Percentiles rank a stretch among this genome's conserved stretches.
Evolutionary conservation across 2,329 filamentous ascomycete species (phyloP).

Genomic region (Colletotrichum sp.): DNA sequence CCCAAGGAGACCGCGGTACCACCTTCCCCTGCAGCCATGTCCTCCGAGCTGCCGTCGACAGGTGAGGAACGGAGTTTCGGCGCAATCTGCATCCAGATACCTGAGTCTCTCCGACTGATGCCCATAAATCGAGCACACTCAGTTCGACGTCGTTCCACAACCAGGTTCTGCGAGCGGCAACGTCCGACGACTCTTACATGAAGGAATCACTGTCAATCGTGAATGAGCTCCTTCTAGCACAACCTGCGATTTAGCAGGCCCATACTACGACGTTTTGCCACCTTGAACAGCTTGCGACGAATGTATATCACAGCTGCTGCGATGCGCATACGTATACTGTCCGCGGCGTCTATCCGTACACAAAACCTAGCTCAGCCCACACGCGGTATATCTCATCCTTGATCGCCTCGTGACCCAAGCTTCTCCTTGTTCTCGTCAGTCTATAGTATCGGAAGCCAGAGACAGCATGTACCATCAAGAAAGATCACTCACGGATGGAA

Average conservation of each 20-base stretch:
- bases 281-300: background rate
- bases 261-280: background rate
- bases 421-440: slow-evolving; percentile 13
- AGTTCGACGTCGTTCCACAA: background rate
- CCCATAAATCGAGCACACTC: background rate
- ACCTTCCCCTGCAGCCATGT: background rate
- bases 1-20: background rate
- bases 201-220: background rate
- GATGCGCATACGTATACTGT: background rate
- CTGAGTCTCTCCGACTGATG: background rate
- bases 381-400: slow-evolving; percentile 22
- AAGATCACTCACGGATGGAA: slow-evolving; percentile 43
- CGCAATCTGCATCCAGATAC: background rate
- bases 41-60: background rate
- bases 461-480: background rate
- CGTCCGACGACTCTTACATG: background rate
- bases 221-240: background rate
- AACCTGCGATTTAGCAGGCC: background rate
- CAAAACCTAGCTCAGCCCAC: background rate
- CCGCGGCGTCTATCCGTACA: background rate
- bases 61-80: background rate
- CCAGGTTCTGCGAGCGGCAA: background rate
- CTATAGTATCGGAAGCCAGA: background rate
- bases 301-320: background rate
- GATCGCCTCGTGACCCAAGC: slow-evolving; percentile 22